Evolutionary conservation across 306 rosid genomes (phyloP), one percentile per base, ranked within the genome.

Genomic region (Potentilla sterilis): DNA sequence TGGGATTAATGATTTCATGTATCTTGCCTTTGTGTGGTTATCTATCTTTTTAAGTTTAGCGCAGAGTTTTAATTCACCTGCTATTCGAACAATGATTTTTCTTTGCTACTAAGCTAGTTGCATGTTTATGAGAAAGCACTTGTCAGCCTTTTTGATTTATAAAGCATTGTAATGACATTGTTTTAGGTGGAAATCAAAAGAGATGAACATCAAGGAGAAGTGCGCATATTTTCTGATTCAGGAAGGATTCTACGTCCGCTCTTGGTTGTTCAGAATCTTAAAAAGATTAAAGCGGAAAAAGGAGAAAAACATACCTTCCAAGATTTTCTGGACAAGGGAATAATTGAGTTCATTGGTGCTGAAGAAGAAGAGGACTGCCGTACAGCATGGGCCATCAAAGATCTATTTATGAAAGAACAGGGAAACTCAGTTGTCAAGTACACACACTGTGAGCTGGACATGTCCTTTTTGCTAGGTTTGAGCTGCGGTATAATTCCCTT

Each of bases 281-380:
- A 67, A 34, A 92, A 84, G 90, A 75, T 87, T 28, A 85, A 85
- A 76, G 81, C 78, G 55, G 75, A 77, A 46, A 92, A 92, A 71
- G 88, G 83, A 35, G 90, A 78, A 42, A 81, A 77, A 51, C 68
- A 71, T 68, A 69, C 92, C 21, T 92, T 96, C 81, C 84, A 64
- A 68, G 80, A 86, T 75, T 88, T 92, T 67, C 78, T 96, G 47
- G 83, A 96, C 47, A 83, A 78, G 74, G 99, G 99, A 63, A 84
- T 92, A 44, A 77, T 96, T 65, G 99, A 92, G 80, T 85, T 96
- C 64, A 76, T 96, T 69, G 99, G 99, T 70, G 82, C 96, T 10
- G 99, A 96, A 83, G 99, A 96, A 87, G 98, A 96, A 79, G 99
- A 96, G 81, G 99, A 96, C 71, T 96, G 97, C 67, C 68, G 81